Evolutionary conservation across 805 yeast genomes (phyloP), one percentile per base, ranked within the genome.

Genomic region (Hagleromyces aurorensis): DNA sequence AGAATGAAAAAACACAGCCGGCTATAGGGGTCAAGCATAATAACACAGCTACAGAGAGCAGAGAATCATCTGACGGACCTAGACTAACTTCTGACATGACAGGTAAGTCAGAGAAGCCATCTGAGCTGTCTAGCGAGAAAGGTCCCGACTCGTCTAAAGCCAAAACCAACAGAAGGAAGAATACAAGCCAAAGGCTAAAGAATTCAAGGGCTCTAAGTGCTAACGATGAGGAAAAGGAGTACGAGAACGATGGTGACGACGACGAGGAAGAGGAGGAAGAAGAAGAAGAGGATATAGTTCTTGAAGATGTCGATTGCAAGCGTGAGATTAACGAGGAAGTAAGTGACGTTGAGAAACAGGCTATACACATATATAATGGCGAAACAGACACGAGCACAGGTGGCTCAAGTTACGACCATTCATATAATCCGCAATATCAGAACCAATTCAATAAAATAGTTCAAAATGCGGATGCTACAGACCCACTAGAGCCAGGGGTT

Each of bases 381-480:
- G 55, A 51, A 19, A 43, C 50, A 6, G 54, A 48, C 28, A 43
- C 48, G 20, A 49, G 52, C 29, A 48, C 55, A 1, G 55, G 52
- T 9, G 43, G 41, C 11, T 38, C 50, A 14, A 31, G 34, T 29
- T 38, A 29, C 23, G 40, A 36, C 24, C 43, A 36, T 15, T 25
- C 26, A 12, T 30, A 34, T 26, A 24, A 21, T 17, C 30, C 19
- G n/a, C 38, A 32, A 17, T 13, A 32, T 11, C 39, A 32, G 15
- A 13, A 22, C 8, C 27, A 29, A 17, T 16, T 23, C 6, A 17
- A 7, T 2, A 34, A 37, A 11, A 33, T 35, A 10, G 30, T 27
- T 11, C 31, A 34, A 7, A 31, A 29, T 20, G 26, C 27, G 13
- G 16, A 27, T 7, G n/a, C n/a, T n/a, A n/a, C n/a, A n/a, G n/a